These are phyloP conservation scores for Boletus albobrunnescens DNA, from an alignment of 1,284 basidiomycete species.

Conservation along the genomic window DNA sequence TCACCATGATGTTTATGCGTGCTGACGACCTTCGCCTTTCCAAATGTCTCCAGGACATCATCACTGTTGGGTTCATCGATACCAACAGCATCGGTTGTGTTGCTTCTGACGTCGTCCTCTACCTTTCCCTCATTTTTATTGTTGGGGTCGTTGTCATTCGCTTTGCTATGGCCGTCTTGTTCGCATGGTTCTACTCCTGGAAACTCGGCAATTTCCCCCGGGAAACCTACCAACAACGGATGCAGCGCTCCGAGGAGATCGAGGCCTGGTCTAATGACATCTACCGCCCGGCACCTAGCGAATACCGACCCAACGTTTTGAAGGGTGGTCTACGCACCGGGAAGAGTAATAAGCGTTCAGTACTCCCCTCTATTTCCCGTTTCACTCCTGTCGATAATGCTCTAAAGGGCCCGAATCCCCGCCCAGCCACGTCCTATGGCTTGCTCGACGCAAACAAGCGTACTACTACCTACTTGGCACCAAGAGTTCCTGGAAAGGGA, in stretches of 20 bases:
- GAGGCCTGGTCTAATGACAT: constrained; percentile 98
- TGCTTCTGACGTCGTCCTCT: constrained; percentile 91
- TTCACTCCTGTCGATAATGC: constrained; percentile 81
- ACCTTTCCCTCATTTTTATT: constrained; percentile 95
- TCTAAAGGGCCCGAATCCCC: constrained; percentile 55
- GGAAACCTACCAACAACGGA: constrained; percentile 93
- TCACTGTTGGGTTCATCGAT: constrained; percentile 91
- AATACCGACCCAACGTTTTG: constrained; percentile 85
- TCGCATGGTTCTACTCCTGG: constrained; percentile 97
- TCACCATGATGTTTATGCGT: constrained; percentile 78
- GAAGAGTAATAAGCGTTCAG: constrained; percentile 56
- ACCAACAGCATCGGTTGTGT: constrained; percentile 93
- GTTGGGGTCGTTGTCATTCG: constrained; percentile 94
- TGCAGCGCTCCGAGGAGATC: constrained; percentile 86
- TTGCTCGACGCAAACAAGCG: constrained; percentile 67
- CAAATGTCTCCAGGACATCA: constrained; percentile 82
- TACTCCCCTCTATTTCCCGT: constrained; percentile 77
- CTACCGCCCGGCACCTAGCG: constrained; percentile 88
- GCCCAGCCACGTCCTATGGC: constrained; percentile 76
- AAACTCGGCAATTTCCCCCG: constrained; percentile 89
- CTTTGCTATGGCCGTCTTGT: constrained; percentile 95
- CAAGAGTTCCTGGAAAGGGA: constrained; percentile 42
- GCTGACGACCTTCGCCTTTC: constrained; percentile 63
- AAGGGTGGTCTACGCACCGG: constrained; percentile 57
- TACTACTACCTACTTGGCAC: constrained; percentile 56